phyloP scores from a whole-genome alignment of 2,329 filamentous ascomycete genomes.

The Fusarium domesticum region DNA sequence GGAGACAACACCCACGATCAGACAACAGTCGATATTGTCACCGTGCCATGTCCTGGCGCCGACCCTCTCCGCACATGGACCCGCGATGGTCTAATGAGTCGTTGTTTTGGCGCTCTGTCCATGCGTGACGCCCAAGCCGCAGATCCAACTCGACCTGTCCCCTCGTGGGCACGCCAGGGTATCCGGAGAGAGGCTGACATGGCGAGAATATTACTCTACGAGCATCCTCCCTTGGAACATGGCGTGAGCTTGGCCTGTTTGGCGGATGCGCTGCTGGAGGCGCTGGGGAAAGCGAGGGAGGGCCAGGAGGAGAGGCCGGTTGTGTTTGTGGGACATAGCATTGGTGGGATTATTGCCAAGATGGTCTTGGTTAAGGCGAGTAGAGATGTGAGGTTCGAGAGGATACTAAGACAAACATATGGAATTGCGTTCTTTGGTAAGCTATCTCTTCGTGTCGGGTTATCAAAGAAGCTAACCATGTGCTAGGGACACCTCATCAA shows the following conservation, averaged over 20 bases:
- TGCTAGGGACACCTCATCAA: constrained; percentile 55
- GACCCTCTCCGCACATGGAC: constrained; percentile 53
- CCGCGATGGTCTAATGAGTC: constrained; percentile 46
- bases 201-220: constrained; percentile 51
- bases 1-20: constrained; percentile 45
- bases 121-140: constrained; percentile 37
- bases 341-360: constrained; percentile 60
- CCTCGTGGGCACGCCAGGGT: constrained; percentile 53
- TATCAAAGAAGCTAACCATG: constrained; percentile 2
- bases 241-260: constrained; percentile 41
- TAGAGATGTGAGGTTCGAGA: constrained; percentile 36
- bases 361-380: constrained; percentile 50
- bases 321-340: constrained; percentile 59
- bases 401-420: constrained; percentile 55
- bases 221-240: constrained; percentile 44
- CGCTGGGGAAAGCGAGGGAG: constrained; percentile 38
- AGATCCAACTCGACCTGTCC: constrained; percentile 26
- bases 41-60: constrained; percentile 53
- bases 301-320: constrained; percentile 46
- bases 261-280: constrained; percentile 46
- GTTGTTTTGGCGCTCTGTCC: constrained; percentile 44
- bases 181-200: constrained; percentile 46
- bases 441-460: constrained; percentile 12
- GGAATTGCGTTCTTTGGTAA: constrained; percentile 59
- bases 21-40: constrained; percentile 52